phyloP scores from a whole-genome alignment of 352 stramenopile genomes.

The Globisporangium irregulare region DNA sequence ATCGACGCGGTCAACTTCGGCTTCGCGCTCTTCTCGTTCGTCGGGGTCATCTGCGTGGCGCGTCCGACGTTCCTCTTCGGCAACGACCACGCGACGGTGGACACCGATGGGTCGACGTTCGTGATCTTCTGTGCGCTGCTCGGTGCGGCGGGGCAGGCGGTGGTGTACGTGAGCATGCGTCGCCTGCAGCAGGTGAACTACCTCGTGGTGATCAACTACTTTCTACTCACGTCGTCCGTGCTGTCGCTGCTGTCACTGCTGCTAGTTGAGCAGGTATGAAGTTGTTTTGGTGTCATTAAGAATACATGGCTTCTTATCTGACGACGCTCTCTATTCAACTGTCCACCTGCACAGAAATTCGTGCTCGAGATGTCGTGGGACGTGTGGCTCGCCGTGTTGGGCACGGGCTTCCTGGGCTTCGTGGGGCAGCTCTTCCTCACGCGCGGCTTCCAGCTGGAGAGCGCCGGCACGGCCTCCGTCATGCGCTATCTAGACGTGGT shows the following conservation, averaged over 20 bases:
- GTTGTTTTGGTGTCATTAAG: not conserved
- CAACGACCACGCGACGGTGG: not conserved
- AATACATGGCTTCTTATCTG: not conserved
- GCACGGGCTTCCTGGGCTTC: conserved; percentile 33
- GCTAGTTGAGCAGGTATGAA: conserved; percentile 21
- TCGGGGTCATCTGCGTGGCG: conserved; percentile 33
- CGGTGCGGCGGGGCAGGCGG: conserved; percentile 20
- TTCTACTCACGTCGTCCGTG: conserved; percentile 29
- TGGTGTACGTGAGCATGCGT: conserved; percentile 34
- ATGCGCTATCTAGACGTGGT: conserved; percentile 41
- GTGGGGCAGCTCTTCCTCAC: conserved; percentile 42
- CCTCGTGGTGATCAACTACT: conserved; percentile 43
- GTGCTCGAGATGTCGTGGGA: conserved; percentile 15
- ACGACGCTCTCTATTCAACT: not conserved
- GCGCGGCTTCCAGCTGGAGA: conserved; percentile 42
- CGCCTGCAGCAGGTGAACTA: conserved; percentile 30
- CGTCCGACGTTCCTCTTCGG: conserved; percentile 36
- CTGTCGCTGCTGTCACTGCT: conserved; percentile 29
- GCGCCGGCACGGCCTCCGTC: conserved; percentile 35
- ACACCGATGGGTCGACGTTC: conserved; percentile 24
- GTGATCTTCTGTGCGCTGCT: conserved; percentile 27
- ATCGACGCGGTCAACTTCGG: conserved; percentile 32
- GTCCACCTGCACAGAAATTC: conserved; percentile 17
- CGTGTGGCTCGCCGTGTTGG: conserved; percentile 25
- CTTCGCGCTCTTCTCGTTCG: conserved; percentile 35